phyloP scores from a whole-genome alignment of 805 yeast genomes.

The Saitoella complicata region DNA sequence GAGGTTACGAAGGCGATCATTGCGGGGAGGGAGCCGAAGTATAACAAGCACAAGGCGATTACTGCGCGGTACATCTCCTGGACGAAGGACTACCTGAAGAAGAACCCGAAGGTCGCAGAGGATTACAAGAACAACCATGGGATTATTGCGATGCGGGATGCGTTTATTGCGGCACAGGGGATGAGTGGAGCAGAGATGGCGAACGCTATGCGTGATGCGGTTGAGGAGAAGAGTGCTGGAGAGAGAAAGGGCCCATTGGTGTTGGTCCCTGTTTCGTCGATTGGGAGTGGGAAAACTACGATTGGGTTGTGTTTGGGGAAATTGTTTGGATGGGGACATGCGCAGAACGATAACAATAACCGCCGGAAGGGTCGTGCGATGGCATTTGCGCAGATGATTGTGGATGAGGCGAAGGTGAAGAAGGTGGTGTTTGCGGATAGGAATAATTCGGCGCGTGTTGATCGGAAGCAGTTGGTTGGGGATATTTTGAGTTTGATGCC shows the following conservation, averaged over 20 bases:
- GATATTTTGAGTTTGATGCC: conserved; percentile 28
- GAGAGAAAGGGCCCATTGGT: conserved; percentile 31
- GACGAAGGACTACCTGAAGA: conserved; percentile 38
- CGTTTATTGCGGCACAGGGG: conserved; percentile 39
- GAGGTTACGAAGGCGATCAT: conserved; percentile 61
- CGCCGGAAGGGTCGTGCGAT: conserved; percentile 16
- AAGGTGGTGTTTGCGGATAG: conserved; percentile 60
- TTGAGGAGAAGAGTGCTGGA: conserved; percentile 9
- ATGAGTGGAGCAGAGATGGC: conserved; percentile 39
- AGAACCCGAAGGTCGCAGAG: conserved; percentile 30
- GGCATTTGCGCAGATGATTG: conserved; percentile 13
- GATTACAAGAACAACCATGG: conserved; percentile 45
- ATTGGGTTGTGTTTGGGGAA: conserved; percentile 41
- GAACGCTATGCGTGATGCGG: conserved; percentile 23
- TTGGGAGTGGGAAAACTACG: conserved; percentile 93
- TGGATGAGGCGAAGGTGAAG: conserved; percentile 23
- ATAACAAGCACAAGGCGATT: conserved; percentile 40
- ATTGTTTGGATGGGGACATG: conserved; percentile 54
- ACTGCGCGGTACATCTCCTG: conserved; percentile 56
- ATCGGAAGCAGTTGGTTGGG: conserved; percentile 49
- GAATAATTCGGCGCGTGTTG: conserved; percentile 60
- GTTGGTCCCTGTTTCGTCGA: conserved; percentile 69
- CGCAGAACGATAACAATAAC: conserved; percentile 66
- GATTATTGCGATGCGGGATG: conserved; percentile 53
- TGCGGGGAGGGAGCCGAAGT: conserved; percentile 19